Evolutionary conservation across 805 yeast genomes (phyloP).

Genomic region (Candida peoriensis): DNA sequence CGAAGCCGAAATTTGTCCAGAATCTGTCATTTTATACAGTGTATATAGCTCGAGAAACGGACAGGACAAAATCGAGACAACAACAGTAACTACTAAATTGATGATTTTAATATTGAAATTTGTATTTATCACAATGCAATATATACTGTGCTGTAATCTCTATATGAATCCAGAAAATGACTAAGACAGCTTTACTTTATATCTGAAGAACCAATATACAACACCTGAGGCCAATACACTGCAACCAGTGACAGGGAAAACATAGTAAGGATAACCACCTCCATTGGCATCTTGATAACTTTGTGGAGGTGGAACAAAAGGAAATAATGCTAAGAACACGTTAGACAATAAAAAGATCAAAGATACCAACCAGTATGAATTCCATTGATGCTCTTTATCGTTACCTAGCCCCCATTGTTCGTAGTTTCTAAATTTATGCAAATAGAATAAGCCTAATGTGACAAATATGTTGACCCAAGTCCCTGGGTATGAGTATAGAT

Average conservation of each 20-base stretch:
- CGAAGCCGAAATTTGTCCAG: no score
- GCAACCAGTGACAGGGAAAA: constrained; percentile 52
- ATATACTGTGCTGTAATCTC: no score
- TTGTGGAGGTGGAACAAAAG: constrained; percentile 50
- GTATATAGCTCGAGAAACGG: no score
- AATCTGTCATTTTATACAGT: no score
- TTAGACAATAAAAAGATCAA: constrained; percentile 40
- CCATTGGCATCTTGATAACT: constrained; percentile 20
- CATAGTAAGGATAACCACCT: constrained; percentile 44
- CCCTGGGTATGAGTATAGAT: constrained; percentile 59
- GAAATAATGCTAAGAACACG: constrained; percentile 46
- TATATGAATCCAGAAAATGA: no score
- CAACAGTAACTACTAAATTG: no score
- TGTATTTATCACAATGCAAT: no score
- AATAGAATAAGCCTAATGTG: constrained; percentile 47
- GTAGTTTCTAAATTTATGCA: constrained; percentile 35
- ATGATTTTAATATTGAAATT: no score
- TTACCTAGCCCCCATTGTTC: constrained; percentile 36
- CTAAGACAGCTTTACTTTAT: no score
- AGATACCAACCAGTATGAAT: constrained; percentile 25
- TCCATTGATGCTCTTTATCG: constrained; percentile 19
- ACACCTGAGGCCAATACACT: constrained; percentile 40
- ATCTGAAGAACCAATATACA: constrained; percentile 29
- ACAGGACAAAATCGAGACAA: no score
- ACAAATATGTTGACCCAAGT: constrained; percentile 52